Evolutionary conservation across 73 alveolate species (phyloP).

Genomic region (Vitrella brassicaformis): DNA sequence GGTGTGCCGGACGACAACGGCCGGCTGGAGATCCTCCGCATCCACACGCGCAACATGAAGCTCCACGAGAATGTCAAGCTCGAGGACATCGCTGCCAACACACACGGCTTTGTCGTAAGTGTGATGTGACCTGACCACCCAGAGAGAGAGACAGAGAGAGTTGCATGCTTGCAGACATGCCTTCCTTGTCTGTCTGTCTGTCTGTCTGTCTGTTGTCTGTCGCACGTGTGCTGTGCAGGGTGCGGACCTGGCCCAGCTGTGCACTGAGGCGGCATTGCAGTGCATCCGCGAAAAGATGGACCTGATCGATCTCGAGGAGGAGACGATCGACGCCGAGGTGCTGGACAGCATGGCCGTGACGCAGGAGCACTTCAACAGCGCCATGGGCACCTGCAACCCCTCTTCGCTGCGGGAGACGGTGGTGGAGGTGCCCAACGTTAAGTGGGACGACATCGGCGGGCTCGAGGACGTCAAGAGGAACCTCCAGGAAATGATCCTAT

Average conservation of each 20-base stretch:
- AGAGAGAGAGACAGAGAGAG: no score
- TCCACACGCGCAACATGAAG: constrained; percentile 90
- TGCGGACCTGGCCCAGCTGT: constrained; percentile 93
- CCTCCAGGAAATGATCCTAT: constrained; percentile 84
- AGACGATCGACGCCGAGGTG: constrained; percentile 73
- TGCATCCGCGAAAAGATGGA: constrained; percentile 96
- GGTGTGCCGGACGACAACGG: constrained; percentile 98
- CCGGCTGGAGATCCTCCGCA: constrained; percentile 75
- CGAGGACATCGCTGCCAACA: constrained; percentile 82
- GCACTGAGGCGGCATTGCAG: constrained; percentile 96
- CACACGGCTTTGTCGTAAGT: constrained; percentile 59
- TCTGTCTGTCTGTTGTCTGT: constrained; percentile 50
- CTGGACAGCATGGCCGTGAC: constrained; percentile 91
- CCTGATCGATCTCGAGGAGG: constrained; percentile 87
- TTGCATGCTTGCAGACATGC: neutral
- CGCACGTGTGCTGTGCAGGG: constrained; percentile 45
- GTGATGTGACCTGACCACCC: no score
- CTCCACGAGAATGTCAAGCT: constrained; percentile 87
- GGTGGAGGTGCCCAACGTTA: constrained; percentile 89
- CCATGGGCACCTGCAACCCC: constrained; percentile 54
- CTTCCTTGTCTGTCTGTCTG: constrained; percentile 35
- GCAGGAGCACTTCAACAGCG: constrained; percentile 83
- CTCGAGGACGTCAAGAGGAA: constrained; percentile 83
- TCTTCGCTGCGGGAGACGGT: constrained; percentile 68
- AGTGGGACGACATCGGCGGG: constrained; percentile 98